phyloP scores from a whole-genome alignment of 2,329 filamentous ascomycete species.

The Eurotiales sp. region DNA sequence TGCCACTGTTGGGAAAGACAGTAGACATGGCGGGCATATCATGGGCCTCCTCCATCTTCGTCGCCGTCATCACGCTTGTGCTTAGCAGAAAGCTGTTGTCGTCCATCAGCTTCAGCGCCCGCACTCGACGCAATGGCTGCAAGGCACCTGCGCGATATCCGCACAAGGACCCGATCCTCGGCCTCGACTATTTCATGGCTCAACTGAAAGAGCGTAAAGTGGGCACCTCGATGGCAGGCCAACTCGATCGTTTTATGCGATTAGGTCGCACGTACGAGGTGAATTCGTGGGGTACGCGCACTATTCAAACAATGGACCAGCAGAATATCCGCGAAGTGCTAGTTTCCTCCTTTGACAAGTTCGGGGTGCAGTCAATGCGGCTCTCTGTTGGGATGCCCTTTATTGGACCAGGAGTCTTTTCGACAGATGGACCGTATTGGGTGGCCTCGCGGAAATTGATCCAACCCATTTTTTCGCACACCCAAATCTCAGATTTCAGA shows the following conservation, averaged over 20 bases:
- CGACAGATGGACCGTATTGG: slow-evolving; percentile 75
- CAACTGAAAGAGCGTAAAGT: slow-evolving; percentile 6
- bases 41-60: too few relatives aligned
- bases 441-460: slow-evolving; percentile 1
- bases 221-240: neutral
- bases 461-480: neutral
- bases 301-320: slow-evolving; percentile 1
- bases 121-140: too few relatives aligned
- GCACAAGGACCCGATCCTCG: slow-evolving; percentile 6
- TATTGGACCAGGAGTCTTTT: slow-evolving; percentile 51
- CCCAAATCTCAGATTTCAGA: neutral
- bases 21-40: too few relatives aligned
- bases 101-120: too few relatives aligned
- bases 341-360: slow-evolving; percentile 4
- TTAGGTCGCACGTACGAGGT: slow-evolving; percentile 8
- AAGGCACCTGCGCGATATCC: slow-evolving; percentile 3
- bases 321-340: slow-evolving; percentile 8
- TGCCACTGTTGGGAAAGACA: too few relatives aligned
- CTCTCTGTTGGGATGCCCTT: slow-evolving; percentile 25
- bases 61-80: too few relatives aligned
- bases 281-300: slow-evolving; percentile 1
- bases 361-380: slow-evolving; percentile 5
- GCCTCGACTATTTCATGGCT: slow-evolving; percentile 5
- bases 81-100: too few relatives aligned
- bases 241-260: neutral